phyloP scores from a whole-genome alignment of 2,329 filamentous ascomycete species.

The Coniella lustricola region DNA sequence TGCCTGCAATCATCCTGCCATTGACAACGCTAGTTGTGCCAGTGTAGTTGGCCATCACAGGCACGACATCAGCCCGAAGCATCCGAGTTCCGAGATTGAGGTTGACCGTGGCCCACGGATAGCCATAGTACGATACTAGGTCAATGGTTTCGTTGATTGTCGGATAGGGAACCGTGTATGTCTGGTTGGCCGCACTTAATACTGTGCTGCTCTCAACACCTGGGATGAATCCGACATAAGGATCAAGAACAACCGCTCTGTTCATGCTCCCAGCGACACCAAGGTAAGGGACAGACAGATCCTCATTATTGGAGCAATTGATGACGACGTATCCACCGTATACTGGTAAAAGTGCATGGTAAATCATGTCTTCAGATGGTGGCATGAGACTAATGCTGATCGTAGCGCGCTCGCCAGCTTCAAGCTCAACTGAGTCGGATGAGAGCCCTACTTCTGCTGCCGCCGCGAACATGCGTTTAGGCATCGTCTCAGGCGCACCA shows the following conservation, averaged over 20 bases:
- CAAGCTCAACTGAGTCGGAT: constrained; percentile 20
- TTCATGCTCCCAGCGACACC: constrained; percentile 27
- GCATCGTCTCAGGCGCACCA: background rate
- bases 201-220: constrained; percentile 1
- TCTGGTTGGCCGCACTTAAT: constrained; percentile 17
- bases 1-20: constrained; percentile 19
- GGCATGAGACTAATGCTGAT: constrained; percentile 23
- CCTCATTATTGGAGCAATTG: constrained; percentile 29
- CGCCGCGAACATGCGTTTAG: constrained; percentile 8
- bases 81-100: constrained; percentile 18
- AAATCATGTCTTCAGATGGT: constrained; percentile 21
- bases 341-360: constrained; percentile 29
- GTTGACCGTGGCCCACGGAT: constrained; percentile 6
- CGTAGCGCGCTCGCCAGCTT: constrained; percentile 21
- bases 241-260: constrained; percentile 14
- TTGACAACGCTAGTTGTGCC: constrained; percentile 16
- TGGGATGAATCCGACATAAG: constrained; percentile 11
- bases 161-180: constrained; percentile 21
- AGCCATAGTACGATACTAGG: background rate
- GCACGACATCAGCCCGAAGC: constrained; percentile 20
- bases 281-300: constrained; percentile 33
- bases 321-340: constrained; percentile 38
- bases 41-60: constrained; percentile 11
- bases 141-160: background rate
- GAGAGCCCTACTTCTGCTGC: constrained; percentile 18